Percentiles rank a stretch among this genome's conserved stretches.
These are phyloP conservation scores for Plasmodium gallinaceum DNA, from an alignment of 169 alveolate species.

Conservation along the genomic window DNA sequence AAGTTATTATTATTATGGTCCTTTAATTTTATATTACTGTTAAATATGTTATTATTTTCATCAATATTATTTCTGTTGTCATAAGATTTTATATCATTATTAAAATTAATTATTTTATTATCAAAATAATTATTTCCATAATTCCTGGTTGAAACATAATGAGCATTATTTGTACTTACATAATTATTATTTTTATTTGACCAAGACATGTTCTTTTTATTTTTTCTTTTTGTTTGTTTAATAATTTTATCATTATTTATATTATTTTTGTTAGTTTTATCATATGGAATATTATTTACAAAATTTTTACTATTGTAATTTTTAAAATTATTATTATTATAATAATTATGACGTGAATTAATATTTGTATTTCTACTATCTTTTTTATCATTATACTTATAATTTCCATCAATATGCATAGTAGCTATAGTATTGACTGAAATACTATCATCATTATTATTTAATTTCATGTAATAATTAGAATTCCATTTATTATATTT, in stretches of 20 bases:
- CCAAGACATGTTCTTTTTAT: slow-evolving; percentile 57
- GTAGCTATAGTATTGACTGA: slow-evolving; percentile 74
- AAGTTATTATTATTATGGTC: neutral
- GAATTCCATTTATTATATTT: slow-evolving; percentile 23
- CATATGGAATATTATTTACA: neutral
- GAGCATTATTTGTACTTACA: slow-evolving; percentile 24
- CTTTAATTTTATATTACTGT: neutral
- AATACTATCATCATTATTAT: slow-evolving; percentile 21
- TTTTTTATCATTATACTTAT: slow-evolving; percentile 34
- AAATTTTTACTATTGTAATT: neutral
- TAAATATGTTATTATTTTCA: neutral
- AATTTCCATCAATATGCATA: slow-evolving; percentile 71
- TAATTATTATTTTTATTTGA: slow-evolving; percentile 47
- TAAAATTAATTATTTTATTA: slow-evolving; percentile 14
- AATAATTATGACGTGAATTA: slow-evolving; percentile 7
- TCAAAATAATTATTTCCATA: slow-evolving; percentile 31
- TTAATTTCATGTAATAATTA: slow-evolving; percentile 34
- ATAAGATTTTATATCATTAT: neutral
- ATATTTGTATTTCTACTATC: slow-evolving; percentile 2
- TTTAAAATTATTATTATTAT: neutral
- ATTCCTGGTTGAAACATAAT: slow-evolving; percentile 26
- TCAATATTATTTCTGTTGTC: slow-evolving; percentile 1
- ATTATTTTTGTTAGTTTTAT: slow-evolving; percentile 7
- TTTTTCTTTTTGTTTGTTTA: slow-evolving; percentile 33
- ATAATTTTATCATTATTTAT: slow-evolving; percentile 31